Conservation (phyloP, 2,329 filamentous ascomycete species). For the Pyrenochaeta sp. region DNA sequence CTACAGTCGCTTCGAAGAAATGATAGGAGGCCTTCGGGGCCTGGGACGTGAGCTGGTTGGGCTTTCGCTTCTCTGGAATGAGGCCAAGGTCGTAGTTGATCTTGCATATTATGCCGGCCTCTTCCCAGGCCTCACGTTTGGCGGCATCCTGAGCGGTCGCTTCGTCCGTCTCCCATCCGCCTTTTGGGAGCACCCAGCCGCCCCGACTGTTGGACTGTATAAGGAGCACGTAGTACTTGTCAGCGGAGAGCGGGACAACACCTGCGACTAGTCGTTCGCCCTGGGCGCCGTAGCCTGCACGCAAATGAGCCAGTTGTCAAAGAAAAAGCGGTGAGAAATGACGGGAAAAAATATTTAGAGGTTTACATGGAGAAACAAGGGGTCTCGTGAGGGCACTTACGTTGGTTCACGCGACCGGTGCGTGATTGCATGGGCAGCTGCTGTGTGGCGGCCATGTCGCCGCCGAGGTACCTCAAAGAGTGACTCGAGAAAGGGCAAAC, state of each 20-base stretch:
- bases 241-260: constrained; percentile 85
- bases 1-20: constrained; percentile 89
- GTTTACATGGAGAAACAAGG: constrained; percentile 2
- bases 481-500: constrained; percentile 5
- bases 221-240: constrained; percentile 87
- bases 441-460: constrained; percentile 55
- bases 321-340: constrained; percentile 6
- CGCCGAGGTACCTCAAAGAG: constrained; percentile 17
- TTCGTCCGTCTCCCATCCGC: constrained; percentile 97
- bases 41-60: constrained; percentile 59
- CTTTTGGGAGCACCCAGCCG: constrained; percentile 97
- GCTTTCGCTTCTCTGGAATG: constrained; percentile 79
- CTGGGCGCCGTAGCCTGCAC: constrained; percentile 84
- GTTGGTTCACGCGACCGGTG: constrained; percentile 79
- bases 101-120: constrained; percentile 88
- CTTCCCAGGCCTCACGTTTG: constrained; percentile 94
- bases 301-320: constrained; percentile 20
- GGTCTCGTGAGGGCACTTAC: constrained; percentile 64
- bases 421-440: constrained; percentile 69
- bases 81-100: constrained; percentile 86
- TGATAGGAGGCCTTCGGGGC: constrained; percentile 80
- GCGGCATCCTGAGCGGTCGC: constrained; percentile 83
- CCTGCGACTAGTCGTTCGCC: constrained; percentile 96
- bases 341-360: constrained; percentile 16
- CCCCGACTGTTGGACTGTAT: constrained; percentile 92